These are phyloP conservation scores for Clavulina sp. DNA, from an alignment of 768 basidiomycete genomes.

Conservation along the genomic window DNA sequence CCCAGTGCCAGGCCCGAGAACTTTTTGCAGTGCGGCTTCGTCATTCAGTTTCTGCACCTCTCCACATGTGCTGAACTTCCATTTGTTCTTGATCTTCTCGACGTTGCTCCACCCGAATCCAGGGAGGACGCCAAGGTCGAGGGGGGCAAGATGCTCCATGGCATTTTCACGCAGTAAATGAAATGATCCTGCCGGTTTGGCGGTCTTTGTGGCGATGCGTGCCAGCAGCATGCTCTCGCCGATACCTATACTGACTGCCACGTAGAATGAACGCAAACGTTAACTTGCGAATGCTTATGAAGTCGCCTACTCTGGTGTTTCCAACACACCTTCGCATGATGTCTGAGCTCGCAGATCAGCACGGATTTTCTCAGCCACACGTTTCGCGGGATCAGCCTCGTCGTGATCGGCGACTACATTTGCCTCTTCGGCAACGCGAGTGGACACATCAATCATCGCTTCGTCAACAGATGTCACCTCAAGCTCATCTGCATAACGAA, in stretches of 20 bases:
- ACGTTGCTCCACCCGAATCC: slow-evolving; percentile 68
- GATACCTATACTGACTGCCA: slow-evolving; percentile 76
- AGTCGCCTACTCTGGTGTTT: no score
- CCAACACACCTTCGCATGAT: slow-evolving; percentile 75
- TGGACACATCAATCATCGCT: slow-evolving; percentile 78
- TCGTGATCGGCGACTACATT: slow-evolving; percentile 12
- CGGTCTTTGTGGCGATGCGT: slow-evolving; percentile 73
- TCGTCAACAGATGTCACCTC: slow-evolving; percentile 96
- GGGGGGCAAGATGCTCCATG: slow-evolving; percentile 37
- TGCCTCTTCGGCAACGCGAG: slow-evolving; percentile 24
- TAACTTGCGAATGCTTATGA: no score
- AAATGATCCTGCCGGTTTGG: slow-evolving; percentile 80
- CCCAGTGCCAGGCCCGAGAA: slow-evolving; percentile 64
- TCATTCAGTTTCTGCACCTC: slow-evolving; percentile 44
- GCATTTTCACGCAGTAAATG: slow-evolving; percentile 46
- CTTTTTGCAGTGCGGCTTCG: slow-evolving; percentile 45
- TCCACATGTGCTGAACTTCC: slow-evolving; percentile 51
- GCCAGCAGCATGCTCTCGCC: slow-evolving; percentile 85
- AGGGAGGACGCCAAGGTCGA: slow-evolving; percentile 66
- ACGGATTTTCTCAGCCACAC: slow-evolving; percentile 68
- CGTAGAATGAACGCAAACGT: neutral
- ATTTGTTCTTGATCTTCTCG: slow-evolving; percentile 65
- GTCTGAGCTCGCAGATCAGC: slow-evolving; percentile 60
- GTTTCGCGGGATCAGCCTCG: slow-evolving; percentile 43
- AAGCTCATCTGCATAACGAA: slow-evolving; percentile 76